Evolutionary conservation across 306 rosid species (phyloP).

Genomic region (Fragaria ananassa): DNA sequence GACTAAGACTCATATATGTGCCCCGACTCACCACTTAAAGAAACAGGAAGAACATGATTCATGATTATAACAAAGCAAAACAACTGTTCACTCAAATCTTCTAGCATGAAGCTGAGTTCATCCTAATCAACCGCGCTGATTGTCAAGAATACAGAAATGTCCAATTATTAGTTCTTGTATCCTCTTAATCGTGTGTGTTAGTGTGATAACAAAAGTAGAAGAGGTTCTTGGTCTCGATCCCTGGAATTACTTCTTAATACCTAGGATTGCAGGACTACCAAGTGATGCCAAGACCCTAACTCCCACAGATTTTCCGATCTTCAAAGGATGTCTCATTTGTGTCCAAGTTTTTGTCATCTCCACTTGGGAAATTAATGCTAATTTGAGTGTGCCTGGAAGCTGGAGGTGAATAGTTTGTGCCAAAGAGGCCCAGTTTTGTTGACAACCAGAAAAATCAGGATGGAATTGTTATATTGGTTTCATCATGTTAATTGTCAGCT

Average conservation of each 20-base stretch:
- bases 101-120: background rate
- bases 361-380: background rate
- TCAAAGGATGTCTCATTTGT: background rate
- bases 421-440: background rate
- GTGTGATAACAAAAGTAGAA: background rate
- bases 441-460: background rate
- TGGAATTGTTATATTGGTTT: background rate
- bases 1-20: background rate
- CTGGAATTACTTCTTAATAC: background rate
- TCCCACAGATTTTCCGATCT: background rate
- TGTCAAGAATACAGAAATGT: no score
- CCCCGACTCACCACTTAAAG: background rate
- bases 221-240: background rate
- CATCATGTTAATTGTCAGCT: background rate
- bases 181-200: background rate
- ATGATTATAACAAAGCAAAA: background rate
- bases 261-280: background rate
- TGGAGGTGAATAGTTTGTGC: background rate
- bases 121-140: background rate
- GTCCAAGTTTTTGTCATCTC: background rate
- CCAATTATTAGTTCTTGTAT: background rate
- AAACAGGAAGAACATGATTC: background rate
- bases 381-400: background rate
- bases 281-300: background rate
- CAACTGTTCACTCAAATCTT: background rate